Evolutionary conservation across 2,329 filamentous ascomycete species (phyloP).

Genomic region (Penicillium griseofulvum): DNA sequence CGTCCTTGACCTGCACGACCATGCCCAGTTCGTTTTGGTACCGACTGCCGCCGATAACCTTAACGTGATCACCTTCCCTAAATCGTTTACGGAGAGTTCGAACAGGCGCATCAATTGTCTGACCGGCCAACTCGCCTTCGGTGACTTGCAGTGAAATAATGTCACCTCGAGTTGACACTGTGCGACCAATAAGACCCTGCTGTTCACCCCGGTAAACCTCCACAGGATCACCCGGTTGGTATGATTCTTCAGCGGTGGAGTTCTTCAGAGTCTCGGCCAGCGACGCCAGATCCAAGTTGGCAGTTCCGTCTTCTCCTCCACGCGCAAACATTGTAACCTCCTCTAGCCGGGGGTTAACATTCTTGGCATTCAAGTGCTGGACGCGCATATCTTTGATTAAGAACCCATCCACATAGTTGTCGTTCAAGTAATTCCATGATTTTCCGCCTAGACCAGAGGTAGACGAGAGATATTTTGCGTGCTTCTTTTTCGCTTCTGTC

Average conservation of each 20-base stretch:
- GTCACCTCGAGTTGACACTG: slow-evolving; percentile 80
- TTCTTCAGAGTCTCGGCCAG: slow-evolving; percentile 87
- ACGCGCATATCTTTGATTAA: slow-evolving; percentile 92
- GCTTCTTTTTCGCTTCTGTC: slow-evolving; percentile 83
- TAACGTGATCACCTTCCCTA: slow-evolving; percentile 91
- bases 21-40: slow-evolving; percentile 95
- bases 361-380: slow-evolving; percentile 76
- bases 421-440: slow-evolving; percentile 79
- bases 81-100: slow-evolving; percentile 92
- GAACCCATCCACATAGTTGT: slow-evolving; percentile 90
- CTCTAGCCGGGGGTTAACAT: slow-evolving; percentile 89
- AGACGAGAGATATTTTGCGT: slow-evolving; percentile 61
- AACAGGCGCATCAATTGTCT: slow-evolving; percentile 86
- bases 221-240: slow-evolving; percentile 90
- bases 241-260: slow-evolving; percentile 75
- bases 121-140: slow-evolving; percentile 76
- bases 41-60: slow-evolving; percentile 93
- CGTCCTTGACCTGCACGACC: slow-evolving; percentile 89
- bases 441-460: slow-evolving; percentile 58
- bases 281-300: slow-evolving; percentile 88
- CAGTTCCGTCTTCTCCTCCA: slow-evolving; percentile 84
- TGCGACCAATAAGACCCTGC: slow-evolving; percentile 81
- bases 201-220: slow-evolving; percentile 96
- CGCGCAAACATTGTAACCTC: slow-evolving; percentile 94
- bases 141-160: slow-evolving; percentile 86